Percentiles rank a stretch among this genome's conserved stretches.
phyloP scores from a whole-genome alignment of 2,329 filamentous ascomycete species.

The Fusarium sp. region DNA sequence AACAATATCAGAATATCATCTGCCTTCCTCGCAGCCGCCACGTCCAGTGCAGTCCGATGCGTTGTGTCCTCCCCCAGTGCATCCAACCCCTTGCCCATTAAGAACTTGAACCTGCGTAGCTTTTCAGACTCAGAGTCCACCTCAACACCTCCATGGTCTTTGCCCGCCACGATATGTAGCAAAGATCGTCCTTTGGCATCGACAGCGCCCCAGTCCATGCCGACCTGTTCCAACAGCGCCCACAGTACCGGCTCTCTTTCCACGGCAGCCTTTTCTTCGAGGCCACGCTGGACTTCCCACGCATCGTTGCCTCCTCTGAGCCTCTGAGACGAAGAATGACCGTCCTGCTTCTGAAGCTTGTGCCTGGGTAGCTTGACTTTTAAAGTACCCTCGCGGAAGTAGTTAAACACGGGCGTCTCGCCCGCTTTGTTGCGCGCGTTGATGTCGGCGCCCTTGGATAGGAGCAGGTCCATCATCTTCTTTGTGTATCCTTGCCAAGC shows the following conservation, averaged over 20 bases:
- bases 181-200: neutral
- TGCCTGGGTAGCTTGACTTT: neutral
- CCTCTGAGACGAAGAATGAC: neutral
- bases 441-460: neutral
- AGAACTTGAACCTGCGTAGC: neutral
- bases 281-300: neutral
- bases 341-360: neutral
- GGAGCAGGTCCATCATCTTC: neutral
- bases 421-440: neutral
- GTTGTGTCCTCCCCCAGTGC: neutral
- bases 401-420: constrained; percentile 1
- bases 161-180: neutral
- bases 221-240: neutral
- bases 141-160: neutral
- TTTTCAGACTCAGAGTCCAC: neutral
- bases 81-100: neutral
- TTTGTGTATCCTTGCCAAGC: neutral
- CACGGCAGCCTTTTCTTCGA: neutral
- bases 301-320: neutral
- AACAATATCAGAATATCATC: neutral
- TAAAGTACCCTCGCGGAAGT: neutral
- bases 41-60: neutral
- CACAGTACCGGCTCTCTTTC: neutral
- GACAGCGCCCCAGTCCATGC: neutral
- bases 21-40: neutral